Conservation (phyloP, 495 filamentous ascomycete species). For the Achaetomiella virescens region DNA sequence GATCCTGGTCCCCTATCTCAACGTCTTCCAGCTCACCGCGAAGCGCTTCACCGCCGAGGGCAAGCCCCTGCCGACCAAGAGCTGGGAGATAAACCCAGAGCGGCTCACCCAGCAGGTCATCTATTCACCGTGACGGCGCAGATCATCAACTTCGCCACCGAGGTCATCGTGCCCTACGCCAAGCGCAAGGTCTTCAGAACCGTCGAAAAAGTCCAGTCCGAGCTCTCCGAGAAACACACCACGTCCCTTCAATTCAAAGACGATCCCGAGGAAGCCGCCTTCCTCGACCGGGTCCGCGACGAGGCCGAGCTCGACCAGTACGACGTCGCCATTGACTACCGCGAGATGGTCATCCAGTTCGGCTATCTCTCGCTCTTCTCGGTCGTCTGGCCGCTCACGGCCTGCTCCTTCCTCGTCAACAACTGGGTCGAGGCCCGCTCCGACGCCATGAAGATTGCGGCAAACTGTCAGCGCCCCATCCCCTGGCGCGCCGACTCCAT, state of each 20-base stretch:
- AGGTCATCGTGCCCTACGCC: constrained; percentile 77
- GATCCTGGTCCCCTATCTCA: constrained; percentile 80
- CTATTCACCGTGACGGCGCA: constrained; percentile 97
- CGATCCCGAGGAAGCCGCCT: constrained; percentile 64
- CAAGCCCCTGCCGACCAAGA: constrained; percentile 56
- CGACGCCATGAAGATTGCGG: constrained; percentile 90
- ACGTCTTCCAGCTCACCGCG: constrained; percentile 75
- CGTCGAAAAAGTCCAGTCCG: constrained; percentile 63
- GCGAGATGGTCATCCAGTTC: constrained; percentile 95
- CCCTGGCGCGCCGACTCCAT: constrained; percentile 88
- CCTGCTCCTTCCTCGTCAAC: constrained; percentile 84
- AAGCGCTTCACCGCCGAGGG: constrained; percentile 68
- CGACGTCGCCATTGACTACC: constrained; percentile 78
- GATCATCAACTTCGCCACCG: constrained; percentile 78
- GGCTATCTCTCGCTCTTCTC: constrained; percentile 91
- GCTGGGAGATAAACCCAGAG: constrained; percentile 78
- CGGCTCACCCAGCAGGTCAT: constrained; percentile 87
- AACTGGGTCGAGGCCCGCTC: constrained; percentile 94
- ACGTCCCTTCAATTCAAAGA: constrained; percentile 45
- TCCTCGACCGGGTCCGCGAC: constrained; percentile 72
- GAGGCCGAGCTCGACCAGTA: constrained; percentile 84
- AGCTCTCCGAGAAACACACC: constrained; percentile 44
- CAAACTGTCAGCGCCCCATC: constrained; percentile 80
- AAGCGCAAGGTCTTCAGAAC: constrained; percentile 69
- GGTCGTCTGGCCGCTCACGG: constrained; percentile 84